phyloP scores from a whole-genome alignment of 108 stramenopile genomes.

The Cyclotella atomus region DNA sequence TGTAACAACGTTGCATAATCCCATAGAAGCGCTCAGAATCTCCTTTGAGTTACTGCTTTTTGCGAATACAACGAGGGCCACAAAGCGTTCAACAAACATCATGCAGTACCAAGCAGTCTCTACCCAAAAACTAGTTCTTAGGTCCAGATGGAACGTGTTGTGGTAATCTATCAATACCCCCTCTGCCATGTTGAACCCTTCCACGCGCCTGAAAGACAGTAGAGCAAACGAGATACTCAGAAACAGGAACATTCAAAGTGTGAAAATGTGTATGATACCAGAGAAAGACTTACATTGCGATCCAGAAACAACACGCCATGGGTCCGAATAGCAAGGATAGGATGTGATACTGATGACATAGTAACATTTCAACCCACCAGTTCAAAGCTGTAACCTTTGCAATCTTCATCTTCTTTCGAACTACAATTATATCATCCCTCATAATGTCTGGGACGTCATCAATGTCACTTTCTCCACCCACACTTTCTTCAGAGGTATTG shows the following conservation, averaged over 20 bases:
- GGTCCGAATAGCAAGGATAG: conserved; percentile 44
- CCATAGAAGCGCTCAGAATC: conserved; percentile 47
- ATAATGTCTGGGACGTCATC: conserved; percentile 50
- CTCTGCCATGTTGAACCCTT: conserved; percentile 32
- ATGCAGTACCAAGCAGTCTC: conserved; percentile 51
- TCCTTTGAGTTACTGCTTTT: conserved; percentile 1
- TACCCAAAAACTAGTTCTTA: conserved; percentile 55
- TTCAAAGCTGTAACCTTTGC: conserved; percentile 20
- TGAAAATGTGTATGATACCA: no score
- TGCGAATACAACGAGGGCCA: conserved; percentile 21
- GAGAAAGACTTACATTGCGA: not conserved
- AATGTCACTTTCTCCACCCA: conserved; percentile 41
- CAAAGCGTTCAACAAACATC: conserved; percentile 53
- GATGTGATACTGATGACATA: conserved; percentile 20
- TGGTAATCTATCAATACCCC: conserved; percentile 23
- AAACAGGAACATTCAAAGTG: no score
- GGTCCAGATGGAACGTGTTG: conserved; percentile 20
- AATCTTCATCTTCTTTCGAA: conserved; percentile 6
- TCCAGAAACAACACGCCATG: conserved; percentile 29
- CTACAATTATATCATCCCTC: not conserved
- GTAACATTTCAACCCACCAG: conserved; percentile 29
- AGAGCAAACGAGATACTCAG: not conserved
- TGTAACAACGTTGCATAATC: conserved; percentile 49
- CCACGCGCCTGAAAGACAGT: conserved; percentile 40
- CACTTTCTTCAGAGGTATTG: conserved; percentile 25